Conservation (phyloP, 1,284 basidiomycete species). For the Tilletia walkeri region DNA sequence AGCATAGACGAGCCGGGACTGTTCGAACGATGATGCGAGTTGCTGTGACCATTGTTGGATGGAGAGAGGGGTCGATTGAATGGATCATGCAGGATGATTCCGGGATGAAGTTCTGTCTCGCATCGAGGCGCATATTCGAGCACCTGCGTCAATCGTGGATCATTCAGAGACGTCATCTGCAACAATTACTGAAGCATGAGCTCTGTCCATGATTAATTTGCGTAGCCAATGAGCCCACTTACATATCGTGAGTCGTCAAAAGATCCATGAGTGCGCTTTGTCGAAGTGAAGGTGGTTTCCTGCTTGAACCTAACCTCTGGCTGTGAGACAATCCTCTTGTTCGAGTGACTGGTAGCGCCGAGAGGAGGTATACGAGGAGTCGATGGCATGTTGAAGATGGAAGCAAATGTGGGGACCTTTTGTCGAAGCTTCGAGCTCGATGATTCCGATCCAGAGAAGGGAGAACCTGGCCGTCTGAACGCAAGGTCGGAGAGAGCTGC, state of each 20-base stretch:
- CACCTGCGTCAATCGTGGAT: neutral
- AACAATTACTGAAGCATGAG: neutral
- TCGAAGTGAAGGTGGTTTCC: neutral
- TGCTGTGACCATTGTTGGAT: neutral
- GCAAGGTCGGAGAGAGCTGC: too few relatives aligned
- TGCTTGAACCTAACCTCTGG: neutral
- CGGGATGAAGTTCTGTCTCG: neutral
- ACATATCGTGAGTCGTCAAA: conserved; percentile 12
- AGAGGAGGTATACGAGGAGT: too few relatives aligned
- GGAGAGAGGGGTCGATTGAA: neutral
- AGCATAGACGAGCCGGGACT: neutral
- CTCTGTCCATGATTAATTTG: neutral
- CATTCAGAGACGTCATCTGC: neutral
- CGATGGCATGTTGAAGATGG: too few relatives aligned
- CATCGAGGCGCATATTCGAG: neutral
- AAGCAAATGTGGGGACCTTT: too few relatives aligned
- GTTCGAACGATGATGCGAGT: neutral
- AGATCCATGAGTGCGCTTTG: neutral
- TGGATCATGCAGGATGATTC: neutral
- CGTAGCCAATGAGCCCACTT: neutral
- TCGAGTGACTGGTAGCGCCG: neutral
- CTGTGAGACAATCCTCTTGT: neutral
- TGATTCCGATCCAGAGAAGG: too few relatives aligned
- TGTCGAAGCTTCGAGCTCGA: too few relatives aligned
- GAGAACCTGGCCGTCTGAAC: too few relatives aligned